Base-by-base conservation (phyloP, 371 early-diverging fungal genomes). In the Capillidium heterosporum region DNA sequence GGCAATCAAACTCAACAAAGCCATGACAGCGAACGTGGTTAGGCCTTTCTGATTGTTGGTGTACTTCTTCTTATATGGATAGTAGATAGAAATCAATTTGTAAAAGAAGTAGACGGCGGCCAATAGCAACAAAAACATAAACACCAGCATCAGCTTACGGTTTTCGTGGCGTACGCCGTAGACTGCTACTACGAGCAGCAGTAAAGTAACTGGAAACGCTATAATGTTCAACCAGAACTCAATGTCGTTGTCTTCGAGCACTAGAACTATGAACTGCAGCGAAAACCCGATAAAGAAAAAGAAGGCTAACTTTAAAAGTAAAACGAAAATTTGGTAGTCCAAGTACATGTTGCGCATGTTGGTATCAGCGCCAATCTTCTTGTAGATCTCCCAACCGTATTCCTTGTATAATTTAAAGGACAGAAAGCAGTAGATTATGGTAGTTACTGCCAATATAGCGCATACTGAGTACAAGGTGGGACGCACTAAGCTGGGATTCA, bases 311-410 rank as follows among this genome's bases (percentile, higher is more conserved):
- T 91, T 91, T 59, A 93, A 74, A 19, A 93, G 65, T 65, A 87
- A 78, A 66, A 93, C 66, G 59, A 90, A 88, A 52, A 90, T 78
- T 51, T 88, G 89, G 71, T 91, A 93, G 57, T 73, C 70, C 48
- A 87, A 80, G 66, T 84, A 91, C 85, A 85, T 87, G 40, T 84
- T 75, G 68, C 84, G 71, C 76, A 89, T 88, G 35, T 74, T 68
- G 52, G 89, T 74, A 65, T 91, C 89, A 2, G 94, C 92, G 1
- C 94, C 94, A 63, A 94, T 89, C 68, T 85, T 81, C 67, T 94
- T 94, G 69, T 89, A 94, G 40, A 94, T 87, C 63, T 82, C 83
- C 92, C 92, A 94, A 43, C 92, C 91, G 73, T 87, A 93, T 65
- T 88, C 85, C 47, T 78, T 75, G 65, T 89, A 91, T 39, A 90